Base-by-base conservation (phyloP, 208 protist genomes). In the Porcisia deanei region DNA sequence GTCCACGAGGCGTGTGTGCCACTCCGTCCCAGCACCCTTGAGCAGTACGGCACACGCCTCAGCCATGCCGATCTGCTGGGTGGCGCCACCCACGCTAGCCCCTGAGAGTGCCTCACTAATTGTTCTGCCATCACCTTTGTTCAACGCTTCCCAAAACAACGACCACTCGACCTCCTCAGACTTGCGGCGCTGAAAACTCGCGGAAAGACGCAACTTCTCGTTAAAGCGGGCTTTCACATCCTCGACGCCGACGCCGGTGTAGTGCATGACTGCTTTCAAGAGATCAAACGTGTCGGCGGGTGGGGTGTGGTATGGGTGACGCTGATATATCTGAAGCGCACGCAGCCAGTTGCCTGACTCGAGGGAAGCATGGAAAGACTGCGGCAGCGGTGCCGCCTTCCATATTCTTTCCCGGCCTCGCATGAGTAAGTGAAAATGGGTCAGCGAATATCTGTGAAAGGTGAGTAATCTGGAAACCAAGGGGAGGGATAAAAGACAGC, bases 171-270 rank as follows among this genome's bases (percentile, higher is more conserved):
- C 91, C 70, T 97, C 91, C 76, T 97, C 93, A 20, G 85, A 76
- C 37, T 81, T 61, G 73, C 88, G 88, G 60, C 83, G 85, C 84
- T 96, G 93, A 65, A 92, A 66, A 54, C 84, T 90, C 1, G 85
- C 84, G 14, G 89, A 90, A 47, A 97, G 85, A 18, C 89, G 88
- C 34, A 97, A 77, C 76, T 96, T 95, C 71, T 95, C 93, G 69
- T 94, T 95, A 79, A 97, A 95, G 57, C 93, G 89, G 64, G 80
- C 83, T 82, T 97, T 97, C 65, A 97, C 90, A 61, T 95, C 91
- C 66, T 91, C 87, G 10, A 95, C 86, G 18, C 90, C 82, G 57
- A 97, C 82, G 37, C 91, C 91, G 20, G 93, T 97, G 55, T 85
- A 81, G 76, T 96, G 90, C 91, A 97, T 95, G 70, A 97, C 75